Base-by-base conservation (phyloP, 495 filamentous ascomycete species). In the Lentithecium fluviatile region DNA sequence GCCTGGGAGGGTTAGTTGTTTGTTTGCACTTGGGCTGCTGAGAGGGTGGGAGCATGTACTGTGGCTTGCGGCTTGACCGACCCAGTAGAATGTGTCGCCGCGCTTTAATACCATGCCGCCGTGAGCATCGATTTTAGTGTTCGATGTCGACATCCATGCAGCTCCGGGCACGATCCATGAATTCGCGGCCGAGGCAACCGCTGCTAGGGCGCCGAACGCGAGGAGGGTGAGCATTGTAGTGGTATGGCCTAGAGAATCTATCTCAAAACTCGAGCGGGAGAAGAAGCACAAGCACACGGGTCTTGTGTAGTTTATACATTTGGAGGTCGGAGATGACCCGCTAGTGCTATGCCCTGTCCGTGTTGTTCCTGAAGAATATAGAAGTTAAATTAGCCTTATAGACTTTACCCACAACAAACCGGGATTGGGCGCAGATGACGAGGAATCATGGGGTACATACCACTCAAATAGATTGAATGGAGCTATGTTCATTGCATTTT, bases 121-220 rank as follows among this genome's bases (percentile, higher is more conserved):
- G 52, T 77, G 75, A 11, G 74, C 74, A 56, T 77, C 74, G 56
- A 77, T 77, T 52, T 74, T 75, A 21, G 71, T 71, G 32, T 67
- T 69, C 34, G 65, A 55, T 13, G 72, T 77, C 32, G 74, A 73
- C 46, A 68, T 69, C 75, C 75, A 77, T 17, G 66, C 67, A n/a
- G 75, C 65, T 20, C 75, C 74, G 5, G 73, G 71, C 43, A 70
- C 54, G 34, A 67, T 69, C 63, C 67, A 64, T 2, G 62, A 65
- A 24, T 46, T 59, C 32, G 62, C 62, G 10, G 67, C 62, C 6
- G 1, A 4, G 21, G 34, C 56, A 2, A 45, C n/a, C 11, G 6
- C n/a, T 19, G 29, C 15, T 3, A 15, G 2, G 7, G 20, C 47
- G 24, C 19, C 43, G 19, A 50, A 15, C 32, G 20, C 55, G 25